Percentiles rank a stretch among this genome's conserved stretches.
These are phyloP conservation scores for Pseudisothecium myosuroides DNA, from an alignment of 225 moss, liverwort and hornwort genomes.

Conservation along the genomic window DNA sequence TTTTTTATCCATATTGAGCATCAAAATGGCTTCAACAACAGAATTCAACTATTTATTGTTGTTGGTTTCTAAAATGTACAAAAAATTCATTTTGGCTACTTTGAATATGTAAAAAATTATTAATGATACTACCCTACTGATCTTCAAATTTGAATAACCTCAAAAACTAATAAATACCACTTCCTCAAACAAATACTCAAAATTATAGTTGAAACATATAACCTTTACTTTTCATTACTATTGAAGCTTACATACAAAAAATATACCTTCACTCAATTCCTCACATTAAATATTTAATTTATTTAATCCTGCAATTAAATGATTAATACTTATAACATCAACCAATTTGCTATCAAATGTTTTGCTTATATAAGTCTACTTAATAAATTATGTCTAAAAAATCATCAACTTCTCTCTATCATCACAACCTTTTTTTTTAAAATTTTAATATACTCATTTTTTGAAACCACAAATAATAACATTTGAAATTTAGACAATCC, in stretches of 20 bases:
- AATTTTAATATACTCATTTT: background rate
- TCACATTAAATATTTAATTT: background rate
- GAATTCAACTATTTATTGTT: background rate
- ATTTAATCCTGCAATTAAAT: background rate
- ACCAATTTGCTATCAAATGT: background rate
- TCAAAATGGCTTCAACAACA: background rate
- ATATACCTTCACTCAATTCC: background rate
- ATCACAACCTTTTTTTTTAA: fast-evolving
- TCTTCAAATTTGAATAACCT: background rate
- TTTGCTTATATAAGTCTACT: background rate
- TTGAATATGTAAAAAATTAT: background rate
- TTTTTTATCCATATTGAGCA: background rate
- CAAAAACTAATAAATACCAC: background rate
- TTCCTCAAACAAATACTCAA: background rate
- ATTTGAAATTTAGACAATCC: background rate
- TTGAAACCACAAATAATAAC: background rate
- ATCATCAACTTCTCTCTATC: background rate
- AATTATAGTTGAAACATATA: background rate
- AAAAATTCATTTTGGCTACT: background rate
- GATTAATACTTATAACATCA: background rate
- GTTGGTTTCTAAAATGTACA: background rate
- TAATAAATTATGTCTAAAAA: background rate
- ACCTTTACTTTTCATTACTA: background rate
- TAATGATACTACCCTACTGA: background rate
- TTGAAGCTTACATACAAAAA: fast-evolving